Evolutionary conservation across 148 eudicot species (phyloP), one percentile per base, ranked within the genome.

Genomic region (Salicornia ramosissima): DNA sequence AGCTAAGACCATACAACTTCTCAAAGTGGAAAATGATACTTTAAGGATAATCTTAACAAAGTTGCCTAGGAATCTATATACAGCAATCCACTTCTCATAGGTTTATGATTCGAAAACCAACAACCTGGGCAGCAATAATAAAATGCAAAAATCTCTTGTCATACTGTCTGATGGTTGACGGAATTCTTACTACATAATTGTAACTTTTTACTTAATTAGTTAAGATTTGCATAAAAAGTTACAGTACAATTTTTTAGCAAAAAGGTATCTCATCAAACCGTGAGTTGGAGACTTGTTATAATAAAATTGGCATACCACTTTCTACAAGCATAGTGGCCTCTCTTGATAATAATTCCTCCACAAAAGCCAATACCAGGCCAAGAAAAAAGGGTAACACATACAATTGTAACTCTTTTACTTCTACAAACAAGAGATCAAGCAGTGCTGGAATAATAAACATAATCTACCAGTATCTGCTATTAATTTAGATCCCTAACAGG

Each of bases 81-180:
- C 42, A 30, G 21, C 15, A 47, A 47, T 43, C 40, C 25, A 11
- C 24, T 6, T 46, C 15, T 29, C 16, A 65, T 28, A 31, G 63
- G 40, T 49, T 10, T 40, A 43, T 25, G 26, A 19, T 69, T 26
- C 72, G n/a, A 69, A 9, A 60, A 46, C n/a, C 74, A 71, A 19
- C 53, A 21, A 34, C 19, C 18, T 31, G 31, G 14, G 57, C 67
- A 71, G 2, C 46, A 59, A 33, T 28, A 47, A 22, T 31, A 49
- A 2, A 10, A 30, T 18, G 10, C n/a, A n/a, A n/a, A n/a, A n/a
- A n/a, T n/a, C n/a, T n/a, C n/a, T n/a, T n/a, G n/a, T n/a, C n/a
- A n/a, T n/a, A n/a, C n/a, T n/a, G n/a, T n/a, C n/a, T n/a, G n/a
- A n/a, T n/a, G n/a, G n/a, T n/a, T n/a, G n/a, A n/a, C n/a, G n/a